Evolutionary conservation across 495 filamentous ascomycete genomes (phyloP).

Genomic region (Aspergillus diversus): DNA sequence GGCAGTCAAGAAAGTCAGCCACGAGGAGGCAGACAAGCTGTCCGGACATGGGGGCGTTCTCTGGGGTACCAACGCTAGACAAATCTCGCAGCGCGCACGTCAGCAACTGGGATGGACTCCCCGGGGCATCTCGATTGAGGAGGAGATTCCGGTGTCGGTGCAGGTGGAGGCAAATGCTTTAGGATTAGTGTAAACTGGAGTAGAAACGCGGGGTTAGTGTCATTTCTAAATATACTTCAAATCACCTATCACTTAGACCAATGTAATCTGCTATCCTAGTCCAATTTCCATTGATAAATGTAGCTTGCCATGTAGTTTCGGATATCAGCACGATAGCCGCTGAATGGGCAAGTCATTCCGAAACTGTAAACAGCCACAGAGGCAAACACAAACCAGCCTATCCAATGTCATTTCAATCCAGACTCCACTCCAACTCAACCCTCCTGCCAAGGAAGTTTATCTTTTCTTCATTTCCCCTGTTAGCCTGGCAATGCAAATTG

Average conservation of each 20-base stretch:
- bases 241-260: background rate
- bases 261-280: background rate
- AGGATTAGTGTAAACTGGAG: background rate
- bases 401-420: background rate
- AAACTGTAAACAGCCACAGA: background rate
- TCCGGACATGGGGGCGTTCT: constrained; percentile 26
- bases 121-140: constrained; percentile 47
- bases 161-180: constrained; percentile 40
- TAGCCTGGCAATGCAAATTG: background rate
- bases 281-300: background rate
- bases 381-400: background rate
- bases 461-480: background rate
- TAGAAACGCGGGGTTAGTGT: too few relatives aligned
- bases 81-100: constrained; percentile 56
- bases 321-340: background rate
- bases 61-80: constrained; percentile 61
- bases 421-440: background rate
- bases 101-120: constrained; percentile 63
- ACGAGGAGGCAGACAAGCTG: constrained; percentile 30
- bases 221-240: background rate
- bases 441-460: background rate
- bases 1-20: constrained; percentile 38
- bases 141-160: constrained; percentile 52
- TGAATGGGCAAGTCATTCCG: background rate
- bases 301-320: background rate